A percentile compares a stretch with the other conserved stretches of the same genome.
Conservation (phyloP, 495 filamentous ascomycete genomes). For the Xylaria telfairii region DNA sequence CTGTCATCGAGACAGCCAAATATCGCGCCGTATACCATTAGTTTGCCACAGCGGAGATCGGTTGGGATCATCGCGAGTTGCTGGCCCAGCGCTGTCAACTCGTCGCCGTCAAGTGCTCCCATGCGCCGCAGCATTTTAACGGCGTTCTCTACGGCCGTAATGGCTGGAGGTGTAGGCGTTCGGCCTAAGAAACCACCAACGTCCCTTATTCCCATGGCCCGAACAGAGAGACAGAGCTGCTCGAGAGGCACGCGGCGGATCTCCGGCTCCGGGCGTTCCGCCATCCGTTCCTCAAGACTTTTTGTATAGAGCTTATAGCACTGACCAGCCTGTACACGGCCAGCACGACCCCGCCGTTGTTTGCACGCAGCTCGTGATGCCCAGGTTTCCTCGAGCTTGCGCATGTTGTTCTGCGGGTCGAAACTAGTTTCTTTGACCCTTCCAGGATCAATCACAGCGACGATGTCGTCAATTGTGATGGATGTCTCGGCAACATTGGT, state of each 20-base stretch:
- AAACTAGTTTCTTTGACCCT: constrained; percentile 96
- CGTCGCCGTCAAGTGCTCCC: constrained; percentile 83
- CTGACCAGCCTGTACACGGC: constrained; percentile 84
- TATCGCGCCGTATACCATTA: constrained; percentile 93
- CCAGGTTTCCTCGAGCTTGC: constrained; percentile 92
- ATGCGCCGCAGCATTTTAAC: constrained; percentile 78
- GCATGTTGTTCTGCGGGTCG: constrained; percentile 91
- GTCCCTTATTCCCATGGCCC: constrained; percentile 89
- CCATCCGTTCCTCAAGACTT: constrained; percentile 82
- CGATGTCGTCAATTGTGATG: constrained; percentile 96
- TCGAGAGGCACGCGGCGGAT: constrained; percentile 92
- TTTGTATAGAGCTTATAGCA: constrained; percentile 97
- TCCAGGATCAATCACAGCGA: constrained; percentile 94
- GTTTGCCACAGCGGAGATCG: constrained; percentile 89
- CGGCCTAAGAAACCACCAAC: constrained; percentile 80
- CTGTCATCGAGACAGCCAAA: constrained; percentile 90
- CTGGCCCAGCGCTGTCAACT: constrained; percentile 86
- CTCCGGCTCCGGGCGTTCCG: constrained; percentile 88
- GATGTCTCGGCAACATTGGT: constrained; percentile 98
- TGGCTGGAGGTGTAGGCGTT: constrained; percentile 86
- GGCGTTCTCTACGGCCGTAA: constrained; percentile 82
- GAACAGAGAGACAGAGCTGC: constrained; percentile 90
- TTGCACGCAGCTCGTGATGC: constrained; percentile 94
- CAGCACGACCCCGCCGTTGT: constrained; percentile 93
- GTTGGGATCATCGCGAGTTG: constrained; percentile 95